Evolutionary conservation across 2,329 filamentous ascomycete species (phyloP).

Genomic region (Fusarium pininemorale): DNA sequence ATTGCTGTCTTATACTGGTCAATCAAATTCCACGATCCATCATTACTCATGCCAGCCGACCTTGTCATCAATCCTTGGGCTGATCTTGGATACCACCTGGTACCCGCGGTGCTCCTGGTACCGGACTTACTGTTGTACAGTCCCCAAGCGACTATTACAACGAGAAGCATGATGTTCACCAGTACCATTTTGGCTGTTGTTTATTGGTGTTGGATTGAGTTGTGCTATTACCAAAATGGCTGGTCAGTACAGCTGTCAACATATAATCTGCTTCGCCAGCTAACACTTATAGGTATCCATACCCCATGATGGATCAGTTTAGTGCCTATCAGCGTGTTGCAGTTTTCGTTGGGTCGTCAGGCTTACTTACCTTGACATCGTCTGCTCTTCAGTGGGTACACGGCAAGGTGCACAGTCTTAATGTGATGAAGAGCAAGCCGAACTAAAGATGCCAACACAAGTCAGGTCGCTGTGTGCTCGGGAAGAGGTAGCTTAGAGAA

Average conservation of each 20-base stretch:
- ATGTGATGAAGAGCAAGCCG: not conserved
- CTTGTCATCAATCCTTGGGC: slow-evolving; percentile 1
- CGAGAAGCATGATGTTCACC: not conserved
- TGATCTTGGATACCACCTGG: slow-evolving; percentile 6
- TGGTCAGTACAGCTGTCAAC: not conserved
- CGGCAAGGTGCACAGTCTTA: not conserved
- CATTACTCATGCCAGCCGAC: slow-evolving; percentile 8
- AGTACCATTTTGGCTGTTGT: not conserved
- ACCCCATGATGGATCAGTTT: slow-evolving; percentile 16
- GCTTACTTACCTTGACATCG: not conserved
- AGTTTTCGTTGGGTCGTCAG: slow-evolving; percentile 3
- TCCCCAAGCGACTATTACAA: not conserved
- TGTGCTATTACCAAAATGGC: slow-evolving; percentile 11
- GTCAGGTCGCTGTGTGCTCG: not conserved
- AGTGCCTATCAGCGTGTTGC: not conserved
- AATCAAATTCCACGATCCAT: slow-evolving; percentile 2
- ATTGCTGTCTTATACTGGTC: slow-evolving; percentile 7
- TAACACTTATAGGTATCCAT: not conserved
- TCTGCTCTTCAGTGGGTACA: slow-evolving; percentile 1
- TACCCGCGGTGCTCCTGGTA: not conserved
- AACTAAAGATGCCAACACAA: not conserved
- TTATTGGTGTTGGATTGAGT: slow-evolving; percentile 15
- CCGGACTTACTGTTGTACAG: not conserved
- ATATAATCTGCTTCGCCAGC: not conserved
- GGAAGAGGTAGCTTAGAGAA: rapidly evolving